Evolutionary conservation across 2,329 filamentous ascomycete species (phyloP).

Genomic region (Rutstroemia sydowiana): DNA sequence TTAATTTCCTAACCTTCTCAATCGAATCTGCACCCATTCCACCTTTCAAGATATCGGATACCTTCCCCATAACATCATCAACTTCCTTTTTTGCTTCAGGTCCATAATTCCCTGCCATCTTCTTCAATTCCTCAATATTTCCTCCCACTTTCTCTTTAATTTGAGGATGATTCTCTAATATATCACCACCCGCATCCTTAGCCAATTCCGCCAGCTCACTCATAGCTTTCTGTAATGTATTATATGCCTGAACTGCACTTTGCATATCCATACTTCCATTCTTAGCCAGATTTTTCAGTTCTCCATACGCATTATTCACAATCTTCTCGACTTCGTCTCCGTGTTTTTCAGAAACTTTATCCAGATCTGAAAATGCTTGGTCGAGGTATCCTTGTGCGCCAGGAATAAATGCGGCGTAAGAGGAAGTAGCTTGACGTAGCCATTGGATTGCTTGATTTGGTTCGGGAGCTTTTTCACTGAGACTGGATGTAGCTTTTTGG

Average conservation of each 20-base stretch:
- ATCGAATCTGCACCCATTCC: constrained; percentile 51
- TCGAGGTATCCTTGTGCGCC: constrained; percentile 64
- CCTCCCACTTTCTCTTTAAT: constrained; percentile 66
- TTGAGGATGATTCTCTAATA: constrained; percentile 66
- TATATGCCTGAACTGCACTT: constrained; percentile 52
- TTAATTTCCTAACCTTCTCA: constrained; percentile 49
- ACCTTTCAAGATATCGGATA: constrained; percentile 54
- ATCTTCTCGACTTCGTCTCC: constrained; percentile 63
- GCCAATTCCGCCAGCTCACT: constrained; percentile 53
- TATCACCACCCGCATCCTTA: constrained; percentile 53
- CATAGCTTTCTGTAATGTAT: constrained; percentile 55
- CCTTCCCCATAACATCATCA: constrained; percentile 61
- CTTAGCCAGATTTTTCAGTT: constrained; percentile 56
- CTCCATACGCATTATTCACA: constrained; percentile 57
- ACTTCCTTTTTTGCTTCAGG: constrained; percentile 72
- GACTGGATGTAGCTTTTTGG: constrained; percentile 49
- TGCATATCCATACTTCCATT: constrained; percentile 50
- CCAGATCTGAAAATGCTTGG: constrained; percentile 61
- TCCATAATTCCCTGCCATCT: constrained; percentile 61
- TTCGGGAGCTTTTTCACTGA: constrained; percentile 55
- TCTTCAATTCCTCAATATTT: constrained; percentile 60
- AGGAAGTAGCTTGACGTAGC: constrained; percentile 58
- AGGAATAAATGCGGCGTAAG: constrained; percentile 65
- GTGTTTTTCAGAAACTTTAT: constrained; percentile 60
- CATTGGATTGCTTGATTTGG: constrained; percentile 59